Percentiles rank a stretch among this genome's conserved stretches.
These are phyloP conservation scores for Allomyces macrogynus DNA, from an alignment of 192 early-diverging fungal species.

Conservation along the genomic window DNA sequence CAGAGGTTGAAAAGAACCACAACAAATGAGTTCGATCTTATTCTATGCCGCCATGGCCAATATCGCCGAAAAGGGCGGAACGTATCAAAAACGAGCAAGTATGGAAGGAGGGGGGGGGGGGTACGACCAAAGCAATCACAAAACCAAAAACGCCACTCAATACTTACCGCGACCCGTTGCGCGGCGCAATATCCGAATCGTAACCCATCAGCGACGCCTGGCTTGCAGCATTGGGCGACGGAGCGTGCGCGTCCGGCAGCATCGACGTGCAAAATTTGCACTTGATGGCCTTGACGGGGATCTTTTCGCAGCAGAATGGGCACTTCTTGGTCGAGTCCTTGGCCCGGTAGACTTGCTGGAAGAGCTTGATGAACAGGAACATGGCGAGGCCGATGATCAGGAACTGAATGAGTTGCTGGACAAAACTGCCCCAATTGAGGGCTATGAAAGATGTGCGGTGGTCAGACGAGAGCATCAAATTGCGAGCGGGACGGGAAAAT, in stretches of 20 bases:
- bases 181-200: too few species aligned
- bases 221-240: neutral
- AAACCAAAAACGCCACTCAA: too few species aligned
- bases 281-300: neutral
- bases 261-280: neutral
- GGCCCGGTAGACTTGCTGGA: neutral
- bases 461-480: neutral
- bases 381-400: neutral
- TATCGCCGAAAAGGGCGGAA: too few species aligned
- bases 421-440: neutral
- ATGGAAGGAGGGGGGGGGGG: too few species aligned
- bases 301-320: neutral
- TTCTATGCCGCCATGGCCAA: too few species aligned
- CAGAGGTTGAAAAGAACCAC: too few species aligned
- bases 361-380: neutral
- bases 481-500: neutral
- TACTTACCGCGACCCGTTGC: too few species aligned
- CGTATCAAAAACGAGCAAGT: too few species aligned
- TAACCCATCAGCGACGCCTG: too few species aligned
- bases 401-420: neutral
- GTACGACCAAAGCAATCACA: too few species aligned
- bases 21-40: too few species aligned
- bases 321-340: neutral
- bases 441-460: neutral
- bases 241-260: neutral